Percentiles rank a stretch among this genome's conserved stretches.
Evolutionary conservation across 257 asterid species (phyloP).

Genomic region (Mentha longifolia): DNA sequence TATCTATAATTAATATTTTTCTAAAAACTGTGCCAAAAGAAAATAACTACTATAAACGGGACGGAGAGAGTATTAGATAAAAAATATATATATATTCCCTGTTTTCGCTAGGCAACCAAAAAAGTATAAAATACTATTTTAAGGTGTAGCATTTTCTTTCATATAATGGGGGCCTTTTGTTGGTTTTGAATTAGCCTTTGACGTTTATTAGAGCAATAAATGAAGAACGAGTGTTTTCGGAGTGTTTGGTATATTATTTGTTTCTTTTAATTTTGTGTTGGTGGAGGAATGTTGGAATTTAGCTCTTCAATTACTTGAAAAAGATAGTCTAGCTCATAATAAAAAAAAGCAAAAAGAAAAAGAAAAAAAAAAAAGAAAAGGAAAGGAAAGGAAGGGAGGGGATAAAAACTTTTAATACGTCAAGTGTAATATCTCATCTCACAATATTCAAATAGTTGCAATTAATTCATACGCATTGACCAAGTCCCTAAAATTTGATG

Average conservation of each 20-base stretch:
- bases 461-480: background rate
- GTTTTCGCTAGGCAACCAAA: no score
- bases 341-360: background rate
- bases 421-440: no score
- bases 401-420: no score
- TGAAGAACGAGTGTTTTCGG: background rate
- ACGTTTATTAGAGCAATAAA: constrained; percentile 11
- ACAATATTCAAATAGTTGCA: background rate
- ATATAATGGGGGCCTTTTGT: background rate
- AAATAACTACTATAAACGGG: no score
- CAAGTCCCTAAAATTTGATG: background rate
- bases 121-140: background rate
- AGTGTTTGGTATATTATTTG: constrained; percentile 3
- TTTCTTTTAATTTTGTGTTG: background rate
- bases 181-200: constrained; percentile 14
- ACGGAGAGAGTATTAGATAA: no score
- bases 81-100: no score
- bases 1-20: no score
- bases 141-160: background rate
- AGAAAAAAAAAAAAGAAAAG: no score
- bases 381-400: no score
- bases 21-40: no score
- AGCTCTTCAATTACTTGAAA: no score
- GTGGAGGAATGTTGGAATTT: background rate
- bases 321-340: background rate